Conservation (phyloP, 2,329 filamentous ascomycete species). For the Aspergillus costaricaensis region DNA sequence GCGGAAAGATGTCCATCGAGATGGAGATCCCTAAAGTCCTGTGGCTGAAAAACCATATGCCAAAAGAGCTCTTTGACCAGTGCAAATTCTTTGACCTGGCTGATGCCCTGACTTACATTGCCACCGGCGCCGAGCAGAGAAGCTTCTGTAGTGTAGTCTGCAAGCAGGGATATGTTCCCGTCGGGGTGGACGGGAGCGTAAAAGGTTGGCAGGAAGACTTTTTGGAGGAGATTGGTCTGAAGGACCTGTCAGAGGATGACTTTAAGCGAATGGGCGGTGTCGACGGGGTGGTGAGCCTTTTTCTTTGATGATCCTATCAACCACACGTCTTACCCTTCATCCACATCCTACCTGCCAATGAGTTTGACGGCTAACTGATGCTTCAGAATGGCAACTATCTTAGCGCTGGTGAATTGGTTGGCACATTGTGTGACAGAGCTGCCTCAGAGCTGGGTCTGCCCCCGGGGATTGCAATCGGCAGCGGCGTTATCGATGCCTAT, state of each 20-base stretch:
- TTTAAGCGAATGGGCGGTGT: slow-evolving; percentile 95
- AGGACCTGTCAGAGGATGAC: slow-evolving; percentile 78
- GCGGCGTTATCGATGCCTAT: slow-evolving; percentile 96
- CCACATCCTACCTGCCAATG: background rate
- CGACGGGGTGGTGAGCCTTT: slow-evolving; percentile 79
- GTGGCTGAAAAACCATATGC: slow-evolving; percentile 99
- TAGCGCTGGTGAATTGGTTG: slow-evolving; percentile 89
- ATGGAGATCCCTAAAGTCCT: slow-evolving; percentile 99
- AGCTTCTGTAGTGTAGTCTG: slow-evolving; percentile 96
- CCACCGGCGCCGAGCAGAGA: slow-evolving; percentile 85
- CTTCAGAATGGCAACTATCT: slow-evolving; percentile 86
- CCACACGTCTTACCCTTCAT: background rate
- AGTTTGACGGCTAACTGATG: slow-evolving; percentile 12
- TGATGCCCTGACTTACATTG: slow-evolving; percentile 90
- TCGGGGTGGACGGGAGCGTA: slow-evolving; percentile 95
- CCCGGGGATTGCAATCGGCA: slow-evolving; percentile 86
- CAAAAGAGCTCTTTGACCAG: slow-evolving; percentile 79
- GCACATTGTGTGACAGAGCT: slow-evolving; percentile 79
- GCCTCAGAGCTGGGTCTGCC: slow-evolving; percentile 80
- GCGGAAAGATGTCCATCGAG: slow-evolving; percentile 97
- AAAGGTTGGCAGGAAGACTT: slow-evolving; percentile 99
- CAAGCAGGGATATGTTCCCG: slow-evolving; percentile 94
- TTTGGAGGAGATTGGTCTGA: slow-evolving; percentile 80
- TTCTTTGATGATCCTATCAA: slow-evolving; percentile 10
- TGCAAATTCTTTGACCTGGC: slow-evolving; percentile 97